phyloP scores from a whole-genome alignment of 1,284 basidiomycete genomes.

The Dichomitus squalens region DNA sequence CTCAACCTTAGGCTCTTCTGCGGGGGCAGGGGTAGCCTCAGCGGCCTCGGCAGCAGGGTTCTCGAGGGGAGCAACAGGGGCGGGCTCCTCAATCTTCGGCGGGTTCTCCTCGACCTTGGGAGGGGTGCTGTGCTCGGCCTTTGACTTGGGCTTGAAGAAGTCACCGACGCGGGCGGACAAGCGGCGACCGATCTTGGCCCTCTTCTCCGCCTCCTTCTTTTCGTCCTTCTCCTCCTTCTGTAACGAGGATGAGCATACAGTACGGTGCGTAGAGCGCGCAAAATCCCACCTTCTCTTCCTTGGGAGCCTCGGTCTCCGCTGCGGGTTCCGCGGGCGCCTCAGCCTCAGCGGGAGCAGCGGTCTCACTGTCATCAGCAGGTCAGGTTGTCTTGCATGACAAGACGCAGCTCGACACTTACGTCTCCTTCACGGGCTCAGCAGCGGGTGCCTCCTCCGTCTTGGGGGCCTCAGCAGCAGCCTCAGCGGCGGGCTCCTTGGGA shows the following conservation, averaged over 20 bases:
- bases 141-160: constrained; percentile 80
- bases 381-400: background rate
- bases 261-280: constrained; percentile 3
- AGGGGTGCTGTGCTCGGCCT: constrained; percentile 65
- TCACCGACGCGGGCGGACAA: constrained; percentile 76
- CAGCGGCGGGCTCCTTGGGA: constrained; percentile 32
- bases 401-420: constrained; percentile 40
- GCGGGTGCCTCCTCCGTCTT: constrained; percentile 40
- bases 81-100: constrained; percentile 76
- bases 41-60: constrained; percentile 52
- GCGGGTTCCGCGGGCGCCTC: constrained; percentile 38
- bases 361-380: constrained; percentile 54
- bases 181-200: constrained; percentile 70
- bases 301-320: constrained; percentile 49
- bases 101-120: constrained; percentile 86
- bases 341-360: constrained; percentile 52
- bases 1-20: constrained; percentile 42
- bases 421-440: constrained; percentile 57
- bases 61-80: constrained; percentile 75
- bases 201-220: constrained; percentile 41
- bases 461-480: constrained; percentile 37
- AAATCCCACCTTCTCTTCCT: constrained; percentile 61
- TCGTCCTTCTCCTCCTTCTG: constrained; percentile 51
- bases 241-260: background rate
- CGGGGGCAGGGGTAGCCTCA: constrained; percentile 28